A percentile compares a stretch with the other conserved stretches of the same genome.
phyloP scores from a whole-genome alignment of 352 stramenopile species.

The Phytophthora kernoviae region DNA sequence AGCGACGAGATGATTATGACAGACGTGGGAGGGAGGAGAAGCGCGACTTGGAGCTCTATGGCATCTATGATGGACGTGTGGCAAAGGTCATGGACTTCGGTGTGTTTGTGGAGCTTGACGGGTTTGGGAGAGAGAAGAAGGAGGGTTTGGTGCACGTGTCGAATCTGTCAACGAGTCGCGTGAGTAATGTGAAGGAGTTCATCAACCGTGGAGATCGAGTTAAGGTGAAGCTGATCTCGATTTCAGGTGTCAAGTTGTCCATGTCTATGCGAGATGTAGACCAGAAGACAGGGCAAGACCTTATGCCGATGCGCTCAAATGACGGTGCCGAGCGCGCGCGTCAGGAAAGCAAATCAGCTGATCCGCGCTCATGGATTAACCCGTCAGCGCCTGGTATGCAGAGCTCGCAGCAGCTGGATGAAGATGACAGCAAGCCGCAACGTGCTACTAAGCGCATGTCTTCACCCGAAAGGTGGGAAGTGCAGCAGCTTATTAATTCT shows the following conservation, averaged over 20 bases:
- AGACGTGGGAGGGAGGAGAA: slow-evolving; percentile 29
- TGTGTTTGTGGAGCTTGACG: slow-evolving; percentile 94
- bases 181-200: slow-evolving; percentile 89
- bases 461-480: slow-evolving; percentile 97
- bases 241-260: slow-evolving; percentile 89
- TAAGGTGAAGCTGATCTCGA: slow-evolving; percentile 97
- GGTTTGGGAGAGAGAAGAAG: slow-evolving; percentile 57
- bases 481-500: slow-evolving; percentile 97
- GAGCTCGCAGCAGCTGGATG: slow-evolving; percentile 54
- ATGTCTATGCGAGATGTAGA: slow-evolving; percentile 98
- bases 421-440: slow-evolving; percentile 77
- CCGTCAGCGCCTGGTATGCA: slow-evolving; percentile 87
- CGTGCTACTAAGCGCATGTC: slow-evolving; percentile 90
- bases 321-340: slow-evolving; percentile 60
- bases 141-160: slow-evolving; percentile 96
- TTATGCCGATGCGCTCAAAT: slow-evolving; percentile 92
- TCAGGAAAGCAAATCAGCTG: slow-evolving; percentile 46
- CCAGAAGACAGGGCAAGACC: slow-evolving; percentile 93
- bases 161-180: slow-evolving; percentile 89
- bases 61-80: slow-evolving; percentile 95
- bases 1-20: slow-evolving; percentile 34
- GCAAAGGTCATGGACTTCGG: slow-evolving; percentile 97
- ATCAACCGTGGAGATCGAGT: slow-evolving; percentile 90
- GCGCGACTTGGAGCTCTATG: slow-evolving; percentile 87
- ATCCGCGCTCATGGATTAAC: slow-evolving; percentile 85